A percentile compares a stretch with the other conserved stretches of the same genome.
Evolutionary conservation across 352 stramenopile genomes (phyloP).

Genomic region (Phytopythium chamaehyphon): DNA sequence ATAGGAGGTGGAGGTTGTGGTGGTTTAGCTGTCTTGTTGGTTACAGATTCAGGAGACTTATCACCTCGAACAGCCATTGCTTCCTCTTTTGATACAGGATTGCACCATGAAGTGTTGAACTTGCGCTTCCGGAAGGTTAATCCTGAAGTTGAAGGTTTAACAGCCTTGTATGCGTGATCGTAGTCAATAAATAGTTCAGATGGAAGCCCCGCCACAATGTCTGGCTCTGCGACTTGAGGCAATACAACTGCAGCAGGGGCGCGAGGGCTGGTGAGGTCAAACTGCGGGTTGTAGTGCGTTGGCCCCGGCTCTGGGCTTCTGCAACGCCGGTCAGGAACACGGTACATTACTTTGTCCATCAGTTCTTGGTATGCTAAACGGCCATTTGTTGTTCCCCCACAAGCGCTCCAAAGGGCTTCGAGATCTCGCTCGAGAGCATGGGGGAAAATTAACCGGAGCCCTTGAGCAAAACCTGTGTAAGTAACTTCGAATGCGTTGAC

Average conservation of each 20-base stretch:
- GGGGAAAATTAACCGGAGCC: slow-evolving; percentile 49
- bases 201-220: slow-evolving; percentile 26
- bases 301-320: slow-evolving; percentile 59
- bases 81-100: slow-evolving; percentile 39
- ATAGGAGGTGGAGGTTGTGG: neutral
- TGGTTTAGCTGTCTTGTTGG: neutral
- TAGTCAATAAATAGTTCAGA: slow-evolving; percentile 76
- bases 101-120: slow-evolving; percentile 72
- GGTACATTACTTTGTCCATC: slow-evolving; percentile 15
- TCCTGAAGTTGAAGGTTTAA: slow-evolving; percentile 42
- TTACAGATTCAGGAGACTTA: neutral
- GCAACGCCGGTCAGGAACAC: slow-evolving; percentile 17
- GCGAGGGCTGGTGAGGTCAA: slow-evolving; percentile 34
- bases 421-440: slow-evolving; percentile 42
- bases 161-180: slow-evolving; percentile 44
- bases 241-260: slow-evolving; percentile 43
- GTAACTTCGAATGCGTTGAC: neutral
- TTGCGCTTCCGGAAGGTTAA: slow-evolving; percentile 55
- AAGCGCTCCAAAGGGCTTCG: slow-evolving; percentile 47
- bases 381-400: slow-evolving; percentile 14
- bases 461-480: slow-evolving; percentile 33
- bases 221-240: slow-evolving; percentile 21
- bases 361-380: slow-evolving; percentile 13
- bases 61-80: neutral
- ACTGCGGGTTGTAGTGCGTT: slow-evolving; percentile 62